These are phyloP conservation scores for Aegilops longissima DNA, from an alignment of 176 grass and related monocot species.

Conservation along the genomic window DNA sequence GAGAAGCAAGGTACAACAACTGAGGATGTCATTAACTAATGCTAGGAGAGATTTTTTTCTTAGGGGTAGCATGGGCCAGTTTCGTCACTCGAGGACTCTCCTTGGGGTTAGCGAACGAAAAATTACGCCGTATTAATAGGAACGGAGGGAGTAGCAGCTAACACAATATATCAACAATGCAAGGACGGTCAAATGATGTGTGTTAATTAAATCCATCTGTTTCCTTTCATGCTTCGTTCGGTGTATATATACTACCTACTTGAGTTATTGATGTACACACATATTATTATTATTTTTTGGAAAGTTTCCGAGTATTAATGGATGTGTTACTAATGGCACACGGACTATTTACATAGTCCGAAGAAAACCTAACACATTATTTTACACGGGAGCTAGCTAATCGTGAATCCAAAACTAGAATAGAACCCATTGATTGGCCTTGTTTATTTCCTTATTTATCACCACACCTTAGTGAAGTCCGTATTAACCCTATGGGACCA, in stretches of 20 bases:
- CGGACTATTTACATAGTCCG: neutral
- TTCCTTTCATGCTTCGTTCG: neutral
- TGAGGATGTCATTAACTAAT: too few relatives aligned
- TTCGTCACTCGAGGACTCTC: too few relatives aligned
- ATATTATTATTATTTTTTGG: neutral
- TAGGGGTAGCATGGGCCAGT: too few relatives aligned
- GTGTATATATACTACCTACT: neutral
- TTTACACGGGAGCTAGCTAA: neutral
- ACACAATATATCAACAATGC: neutral
- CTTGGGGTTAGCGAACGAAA: too few relatives aligned
- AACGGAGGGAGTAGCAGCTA: neutral
- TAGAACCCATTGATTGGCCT: neutral
- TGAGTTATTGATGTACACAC: neutral
- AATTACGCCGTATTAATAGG: too few relatives aligned
- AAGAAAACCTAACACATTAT: neutral
- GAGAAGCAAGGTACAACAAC: too few relatives aligned
- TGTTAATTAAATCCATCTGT: neutral
- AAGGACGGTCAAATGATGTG: neutral
- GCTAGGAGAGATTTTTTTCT: too few relatives aligned
- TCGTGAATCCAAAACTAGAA: neutral
- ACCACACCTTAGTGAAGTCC: neutral
- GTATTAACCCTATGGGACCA: neutral
- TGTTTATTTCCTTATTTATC: conserved; percentile 2
- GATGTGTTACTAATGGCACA: neutral
- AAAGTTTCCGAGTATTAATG: neutral